Conservation (phyloP, 2,329 filamentous ascomycete genomes). For the Sphaerulina musiva region DNA sequence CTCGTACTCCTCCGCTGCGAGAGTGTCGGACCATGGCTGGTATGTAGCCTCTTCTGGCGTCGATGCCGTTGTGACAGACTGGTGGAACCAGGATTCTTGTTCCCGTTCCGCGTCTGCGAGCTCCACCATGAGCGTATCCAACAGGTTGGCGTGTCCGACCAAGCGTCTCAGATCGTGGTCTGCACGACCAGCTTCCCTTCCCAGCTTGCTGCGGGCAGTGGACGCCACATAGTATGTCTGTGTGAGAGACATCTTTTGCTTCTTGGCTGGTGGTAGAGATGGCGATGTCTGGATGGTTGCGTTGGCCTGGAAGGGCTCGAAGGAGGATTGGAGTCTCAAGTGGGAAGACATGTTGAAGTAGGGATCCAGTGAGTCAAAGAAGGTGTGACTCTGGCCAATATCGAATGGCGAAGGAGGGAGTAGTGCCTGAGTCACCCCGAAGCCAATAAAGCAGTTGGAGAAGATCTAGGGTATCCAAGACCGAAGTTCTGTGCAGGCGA, state of each 20-base stretch:
- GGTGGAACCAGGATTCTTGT: conserved; percentile 97
- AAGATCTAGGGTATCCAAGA: conserved; percentile 15
- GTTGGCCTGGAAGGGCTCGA: conserved; percentile 43
- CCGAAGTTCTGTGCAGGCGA: conserved; percentile 13
- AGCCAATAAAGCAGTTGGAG: conserved; percentile 14
- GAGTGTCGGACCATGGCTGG: conserved; percentile 80
- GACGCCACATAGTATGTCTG: conserved; percentile 98
- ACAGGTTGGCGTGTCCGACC: conserved; percentile 95
- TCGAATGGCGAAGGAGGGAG: conserved; percentile 16
- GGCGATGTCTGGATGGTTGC: conserved; percentile 40
- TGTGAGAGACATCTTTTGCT: conserved; percentile 93
- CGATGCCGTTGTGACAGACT: conserved; percentile 73
- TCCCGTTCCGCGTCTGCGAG: conserved; percentile 90
- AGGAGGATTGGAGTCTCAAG: conserved; percentile 42
- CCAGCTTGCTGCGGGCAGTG: conserved; percentile 93
- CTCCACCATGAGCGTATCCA: conserved; percentile 87
- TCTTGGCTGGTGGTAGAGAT: conserved; percentile 41
- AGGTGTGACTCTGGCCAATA: conserved; percentile 14
- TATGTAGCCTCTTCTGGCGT: conserved; percentile 58
- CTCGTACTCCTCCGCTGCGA: conserved; percentile 69
- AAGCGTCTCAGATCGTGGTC: conserved; percentile 94
- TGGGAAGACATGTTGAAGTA: conserved; percentile 43
- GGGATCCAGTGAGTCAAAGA: conserved; percentile 18
- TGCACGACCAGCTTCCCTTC: conserved; percentile 76
- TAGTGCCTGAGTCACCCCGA: conserved; percentile 23